Percentiles rank a stretch among this genome's conserved stretches.
These are phyloP conservation scores for Nicotiana noctiflora DNA, from an alignment of 257 asterid genomes.

Conservation along the genomic window DNA sequence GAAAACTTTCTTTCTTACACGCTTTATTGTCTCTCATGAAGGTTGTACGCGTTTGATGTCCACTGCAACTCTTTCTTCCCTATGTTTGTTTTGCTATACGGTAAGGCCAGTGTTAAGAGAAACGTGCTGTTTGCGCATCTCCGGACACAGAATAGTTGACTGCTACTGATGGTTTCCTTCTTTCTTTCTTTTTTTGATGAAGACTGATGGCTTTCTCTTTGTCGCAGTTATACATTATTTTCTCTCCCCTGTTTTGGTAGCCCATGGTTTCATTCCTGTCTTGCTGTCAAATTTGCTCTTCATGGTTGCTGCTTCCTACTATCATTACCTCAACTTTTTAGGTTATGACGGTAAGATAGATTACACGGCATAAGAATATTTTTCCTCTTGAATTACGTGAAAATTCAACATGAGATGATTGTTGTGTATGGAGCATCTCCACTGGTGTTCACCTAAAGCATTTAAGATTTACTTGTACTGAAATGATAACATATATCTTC, in stretches of 20 bases:
- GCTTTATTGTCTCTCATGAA: conserved; percentile 31
- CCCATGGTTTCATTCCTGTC: conserved; percentile 87
- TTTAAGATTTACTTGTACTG: neutral
- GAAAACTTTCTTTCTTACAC: conserved; percentile 17
- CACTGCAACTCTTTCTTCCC: conserved; percentile 99
- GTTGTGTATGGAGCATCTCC: neutral
- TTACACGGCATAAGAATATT: neutral
- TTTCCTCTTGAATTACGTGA: no score
- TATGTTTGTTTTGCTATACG: conserved; percentile 77
- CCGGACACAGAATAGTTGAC: neutral
- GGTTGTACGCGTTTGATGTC: conserved; percentile 98
- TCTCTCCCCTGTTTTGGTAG: conserved; percentile 83
- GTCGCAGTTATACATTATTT: conserved; percentile 82
- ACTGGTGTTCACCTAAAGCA: neutral
- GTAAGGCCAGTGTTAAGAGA: conserved; percentile 31
- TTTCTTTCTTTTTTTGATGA: neutral
- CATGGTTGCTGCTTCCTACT: conserved; percentile 91
- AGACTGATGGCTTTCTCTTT: conserved; percentile 2
- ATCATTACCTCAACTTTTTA: conserved; percentile 87
- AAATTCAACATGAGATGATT: neutral
- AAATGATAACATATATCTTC: neutral
- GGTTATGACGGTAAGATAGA: conserved; percentile 84
- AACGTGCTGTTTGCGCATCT: conserved; percentile 2
- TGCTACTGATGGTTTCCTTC: conserved; percentile 15
- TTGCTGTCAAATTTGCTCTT: conserved; percentile 85